These are phyloP conservation scores for Samsoniella hepiali DNA, from an alignment of 2,329 filamentous ascomycete genomes.

Conservation along the genomic window DNA sequence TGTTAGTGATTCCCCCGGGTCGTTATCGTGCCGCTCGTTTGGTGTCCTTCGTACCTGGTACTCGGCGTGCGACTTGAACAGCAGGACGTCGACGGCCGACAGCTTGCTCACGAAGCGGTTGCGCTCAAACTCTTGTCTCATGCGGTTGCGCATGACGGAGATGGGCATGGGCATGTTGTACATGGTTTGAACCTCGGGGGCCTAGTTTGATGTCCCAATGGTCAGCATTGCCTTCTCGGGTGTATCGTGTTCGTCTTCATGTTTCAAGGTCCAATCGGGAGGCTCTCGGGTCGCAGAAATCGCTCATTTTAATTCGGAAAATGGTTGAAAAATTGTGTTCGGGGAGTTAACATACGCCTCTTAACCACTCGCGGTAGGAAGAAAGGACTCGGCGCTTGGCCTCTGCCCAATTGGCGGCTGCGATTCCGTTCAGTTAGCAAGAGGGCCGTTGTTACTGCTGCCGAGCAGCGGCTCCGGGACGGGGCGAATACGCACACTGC, in stretches of 20 bases:
- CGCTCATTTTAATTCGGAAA: neutral
- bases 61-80: constrained; percentile 89
- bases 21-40: neutral
- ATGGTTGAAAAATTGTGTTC: neutral
- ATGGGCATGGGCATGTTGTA: constrained; percentile 90
- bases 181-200: constrained; percentile 95
- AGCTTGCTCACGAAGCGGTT: constrained; percentile 92
- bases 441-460: neutral
- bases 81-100: constrained; percentile 79
- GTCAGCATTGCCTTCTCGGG: constrained; percentile 18
- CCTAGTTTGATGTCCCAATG: constrained; percentile 49
- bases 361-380: constrained; percentile 93
- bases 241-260: constrained; percentile 3
- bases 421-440: neutral
- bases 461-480: neutral
- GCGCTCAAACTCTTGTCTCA: constrained; percentile 94
- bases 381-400: constrained; percentile 82
- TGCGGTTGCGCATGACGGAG: constrained; percentile 82
- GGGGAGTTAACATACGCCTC: constrained; percentile 68
- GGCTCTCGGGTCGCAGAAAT: neutral
- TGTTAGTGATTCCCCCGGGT: neutral
- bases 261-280: neutral
- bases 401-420: constrained; percentile 86
- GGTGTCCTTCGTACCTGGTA: constrained; percentile 68
- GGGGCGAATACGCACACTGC: constrained; percentile 58